Percentiles rank a stretch among this genome's conserved stretches.
Conservation (phyloP, 768 basidiomycete species). For the Psilocybe azurescens region DNA sequence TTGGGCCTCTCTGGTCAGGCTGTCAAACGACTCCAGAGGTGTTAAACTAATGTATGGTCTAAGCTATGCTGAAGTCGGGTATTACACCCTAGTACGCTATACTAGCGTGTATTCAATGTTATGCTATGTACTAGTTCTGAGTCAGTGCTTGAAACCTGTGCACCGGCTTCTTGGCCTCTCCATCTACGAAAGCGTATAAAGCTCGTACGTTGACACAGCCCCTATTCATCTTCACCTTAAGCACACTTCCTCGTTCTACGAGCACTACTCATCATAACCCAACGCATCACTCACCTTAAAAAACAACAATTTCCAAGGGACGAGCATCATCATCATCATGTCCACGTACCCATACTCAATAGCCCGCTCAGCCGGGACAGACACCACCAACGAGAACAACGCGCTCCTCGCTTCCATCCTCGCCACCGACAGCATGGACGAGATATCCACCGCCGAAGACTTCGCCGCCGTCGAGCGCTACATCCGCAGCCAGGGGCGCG, state of each 20-base stretch:
- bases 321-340: neutral
- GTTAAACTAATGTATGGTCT: no score
- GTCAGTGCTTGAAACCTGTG: neutral
- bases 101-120: neutral
- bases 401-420: constrained; percentile 20
- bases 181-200: neutral
- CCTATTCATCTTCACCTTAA: no score
- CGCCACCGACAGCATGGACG: constrained; percentile 16
- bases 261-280: no score
- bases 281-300: no score
- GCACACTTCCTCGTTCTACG: no score
- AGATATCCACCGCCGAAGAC: constrained; percentile 19
- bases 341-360: constrained; percentile 9
- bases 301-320: neutral
- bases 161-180: neutral
- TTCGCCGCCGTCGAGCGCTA: constrained; percentile 12
- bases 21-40: no score
- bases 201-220: no score
- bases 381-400: neutral
- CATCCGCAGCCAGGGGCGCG: constrained; percentile 13
- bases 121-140: neutral
- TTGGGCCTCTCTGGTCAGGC: neutral
- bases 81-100: neutral
- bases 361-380: constrained; percentile 6
- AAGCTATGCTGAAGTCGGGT: no score